Evolutionary conservation across 148 eudicot species (phyloP).

Genomic region (Diospyros lotus): DNA sequence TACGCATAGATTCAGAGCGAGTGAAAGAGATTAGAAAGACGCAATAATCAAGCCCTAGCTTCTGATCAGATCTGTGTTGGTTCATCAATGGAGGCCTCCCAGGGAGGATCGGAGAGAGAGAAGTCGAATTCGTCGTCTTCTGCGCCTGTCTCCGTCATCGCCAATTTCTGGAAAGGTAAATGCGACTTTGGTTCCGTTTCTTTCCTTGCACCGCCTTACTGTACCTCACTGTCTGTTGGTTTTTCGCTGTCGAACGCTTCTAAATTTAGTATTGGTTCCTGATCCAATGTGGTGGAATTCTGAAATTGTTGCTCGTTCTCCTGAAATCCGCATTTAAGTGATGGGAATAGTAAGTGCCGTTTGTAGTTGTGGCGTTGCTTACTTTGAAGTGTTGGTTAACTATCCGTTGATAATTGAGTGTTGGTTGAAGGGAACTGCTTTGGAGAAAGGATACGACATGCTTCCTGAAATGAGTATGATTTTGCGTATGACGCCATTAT

Average conservation of each 20-base stretch:
- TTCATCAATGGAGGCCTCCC: constrained; percentile 65
- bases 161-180: constrained; percentile 95
- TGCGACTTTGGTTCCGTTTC: not conserved
- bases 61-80: constrained; percentile 23
- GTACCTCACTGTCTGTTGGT: too few species aligned
- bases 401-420: not conserved
- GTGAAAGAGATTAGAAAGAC: not conserved
- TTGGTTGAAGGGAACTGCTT: not conserved
- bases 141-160: constrained; percentile 63
- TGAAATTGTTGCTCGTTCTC: not conserved
- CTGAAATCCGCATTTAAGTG: not conserved
- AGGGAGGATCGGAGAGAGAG: constrained; percentile 52
- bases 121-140: constrained; percentile 48
- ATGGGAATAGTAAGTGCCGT: not conserved
- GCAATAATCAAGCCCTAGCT: constrained; percentile 12
- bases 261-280: not conserved
- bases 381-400: not conserved
- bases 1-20: not conserved
- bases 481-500: not conserved
- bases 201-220: too few species aligned
- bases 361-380: not conserved
- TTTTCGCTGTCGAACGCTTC: too few species aligned
- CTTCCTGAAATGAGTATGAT: too few species aligned
- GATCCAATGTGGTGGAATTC: not conserved
- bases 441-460: not conserved